Evolutionary conservation across 139 green algal genomes (phyloP).

Genomic region (Volvox reticuliferus): DNA sequence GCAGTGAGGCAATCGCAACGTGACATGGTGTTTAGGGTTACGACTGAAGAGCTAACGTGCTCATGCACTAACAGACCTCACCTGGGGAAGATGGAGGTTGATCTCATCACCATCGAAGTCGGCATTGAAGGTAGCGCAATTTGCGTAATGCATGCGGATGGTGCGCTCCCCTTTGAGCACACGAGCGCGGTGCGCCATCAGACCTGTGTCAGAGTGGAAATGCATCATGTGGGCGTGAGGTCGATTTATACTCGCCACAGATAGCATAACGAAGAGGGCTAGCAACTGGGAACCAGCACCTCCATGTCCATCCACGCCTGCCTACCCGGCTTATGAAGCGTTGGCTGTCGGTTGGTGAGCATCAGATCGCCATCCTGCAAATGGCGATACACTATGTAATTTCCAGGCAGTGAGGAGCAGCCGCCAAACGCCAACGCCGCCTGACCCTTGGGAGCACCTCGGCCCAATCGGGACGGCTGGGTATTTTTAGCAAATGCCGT

Average conservation of each 20-base stretch:
- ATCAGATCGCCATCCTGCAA: conserved; percentile 95
- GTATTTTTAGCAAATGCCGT: not conserved
- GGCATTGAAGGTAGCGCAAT: conserved; percentile 97
- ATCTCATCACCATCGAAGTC: conserved; percentile 99
- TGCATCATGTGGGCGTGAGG: too few relatives aligned
- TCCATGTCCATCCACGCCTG: not conserved
- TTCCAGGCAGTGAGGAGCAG: not conserved
- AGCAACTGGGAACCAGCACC: too few relatives aligned
- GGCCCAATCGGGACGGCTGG: not conserved
- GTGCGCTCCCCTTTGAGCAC: conserved; percentile 92
- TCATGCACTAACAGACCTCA: not conserved
- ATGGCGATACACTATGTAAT: conserved; percentile 90
- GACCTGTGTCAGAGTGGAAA: conserved; percentile 31
- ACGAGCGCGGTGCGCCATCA: conserved; percentile 82
- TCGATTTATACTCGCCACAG: too few relatives aligned
- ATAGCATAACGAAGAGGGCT: too few relatives aligned
- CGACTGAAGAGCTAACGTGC: too few relatives aligned
- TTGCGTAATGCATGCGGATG: conserved; percentile 99
- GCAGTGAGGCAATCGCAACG: too few relatives aligned
- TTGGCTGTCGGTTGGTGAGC: conserved; percentile 99
- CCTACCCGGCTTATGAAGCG: conserved; percentile 95
- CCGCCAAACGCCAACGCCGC: not conserved
- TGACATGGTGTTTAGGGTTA: too few relatives aligned
- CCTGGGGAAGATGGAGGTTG: conserved; percentile 98
- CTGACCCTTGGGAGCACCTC: not conserved